phyloP scores from a whole-genome alignment of 164 flowering plant species.

The Umbellularia californica region DNA sequence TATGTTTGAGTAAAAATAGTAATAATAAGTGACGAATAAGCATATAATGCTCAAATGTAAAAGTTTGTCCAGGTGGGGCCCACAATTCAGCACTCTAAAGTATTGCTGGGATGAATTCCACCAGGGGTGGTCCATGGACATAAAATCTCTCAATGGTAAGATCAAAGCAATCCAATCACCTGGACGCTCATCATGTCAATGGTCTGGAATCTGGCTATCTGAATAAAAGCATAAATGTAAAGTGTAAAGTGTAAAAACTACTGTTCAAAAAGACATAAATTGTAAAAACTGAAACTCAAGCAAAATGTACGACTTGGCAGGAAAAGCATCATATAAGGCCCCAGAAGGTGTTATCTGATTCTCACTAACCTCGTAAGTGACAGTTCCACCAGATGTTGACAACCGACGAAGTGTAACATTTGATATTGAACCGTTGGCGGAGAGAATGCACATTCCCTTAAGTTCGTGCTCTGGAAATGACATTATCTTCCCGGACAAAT shows the following conservation, averaged over 20 bases:
- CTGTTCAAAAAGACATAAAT: no score
- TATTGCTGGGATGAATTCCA: neutral
- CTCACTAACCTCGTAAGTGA: slow-evolving; percentile 81
- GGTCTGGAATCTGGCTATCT: neutral
- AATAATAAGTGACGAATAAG: neutral
- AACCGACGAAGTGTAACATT: slow-evolving; percentile 89
- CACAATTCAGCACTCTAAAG: neutral
- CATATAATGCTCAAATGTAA: neutral
- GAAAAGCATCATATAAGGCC: neutral
- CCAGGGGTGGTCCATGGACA: neutral
- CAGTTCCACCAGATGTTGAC: slow-evolving; percentile 86
- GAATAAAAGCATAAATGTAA: neutral
- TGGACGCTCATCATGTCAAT: neutral
- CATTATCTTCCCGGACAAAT: slow-evolving; percentile 81
- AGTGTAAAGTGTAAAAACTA: neutral
- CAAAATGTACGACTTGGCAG: neutral
- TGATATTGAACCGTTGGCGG: slow-evolving; percentile 90
- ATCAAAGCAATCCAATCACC: neutral
- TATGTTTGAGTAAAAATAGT: neutral
- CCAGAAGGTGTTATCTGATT: neutral
- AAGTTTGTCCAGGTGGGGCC: neutral
- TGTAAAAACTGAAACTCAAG: neutral
- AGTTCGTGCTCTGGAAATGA: slow-evolving; percentile 82
- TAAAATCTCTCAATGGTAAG: neutral
- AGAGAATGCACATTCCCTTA: slow-evolving; percentile 76